phyloP scores from a whole-genome alignment of 345 rosid species.

The Odontarrhena argentea region DNA sequence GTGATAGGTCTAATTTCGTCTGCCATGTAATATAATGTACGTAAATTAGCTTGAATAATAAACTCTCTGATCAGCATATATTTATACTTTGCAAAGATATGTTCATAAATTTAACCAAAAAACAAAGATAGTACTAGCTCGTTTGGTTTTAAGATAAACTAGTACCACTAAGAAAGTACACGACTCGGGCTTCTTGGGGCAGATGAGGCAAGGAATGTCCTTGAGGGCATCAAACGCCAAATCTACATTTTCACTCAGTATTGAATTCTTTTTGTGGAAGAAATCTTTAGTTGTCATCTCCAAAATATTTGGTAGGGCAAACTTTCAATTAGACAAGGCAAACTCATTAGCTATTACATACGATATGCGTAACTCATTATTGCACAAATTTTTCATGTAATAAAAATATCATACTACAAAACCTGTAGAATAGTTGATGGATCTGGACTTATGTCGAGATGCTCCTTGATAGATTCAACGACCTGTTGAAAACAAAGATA shows the following conservation, averaged over 20 bases:
- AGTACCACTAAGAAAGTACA: slow-evolving; percentile 68
- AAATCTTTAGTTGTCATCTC: slow-evolving; percentile 58
- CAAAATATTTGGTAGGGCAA: slow-evolving; percentile 65
- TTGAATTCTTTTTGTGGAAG: slow-evolving; percentile 45
- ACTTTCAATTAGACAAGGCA: slow-evolving; percentile 42
- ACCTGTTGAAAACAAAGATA: slow-evolving; percentile 38
- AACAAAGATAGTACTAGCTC: neutral
- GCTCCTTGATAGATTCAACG: slow-evolving; percentile 45
- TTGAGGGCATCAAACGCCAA: slow-evolving; percentile 45
- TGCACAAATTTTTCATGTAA: too few relatives aligned
- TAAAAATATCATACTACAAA: too few relatives aligned
- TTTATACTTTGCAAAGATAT: neutral
- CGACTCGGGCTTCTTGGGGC: slow-evolving; percentile 62
- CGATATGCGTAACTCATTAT: neutral
- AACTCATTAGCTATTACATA: neutral
- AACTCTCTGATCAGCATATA: neutral
- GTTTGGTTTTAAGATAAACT: neutral
- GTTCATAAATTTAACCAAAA: neutral
- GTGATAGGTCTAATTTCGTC: slow-evolving; percentile 60
- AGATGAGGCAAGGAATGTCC: slow-evolving; percentile 62
- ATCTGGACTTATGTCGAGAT: slow-evolving; percentile 42
- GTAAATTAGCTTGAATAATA: neutral
- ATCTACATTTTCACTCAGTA: slow-evolving; percentile 52
- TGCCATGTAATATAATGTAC: slow-evolving; percentile 19
- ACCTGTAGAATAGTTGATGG: slow-evolving; percentile 61